phyloP scores from a whole-genome alignment of 495 filamentous ascomycete species.

The Cercophora scortea region DNA sequence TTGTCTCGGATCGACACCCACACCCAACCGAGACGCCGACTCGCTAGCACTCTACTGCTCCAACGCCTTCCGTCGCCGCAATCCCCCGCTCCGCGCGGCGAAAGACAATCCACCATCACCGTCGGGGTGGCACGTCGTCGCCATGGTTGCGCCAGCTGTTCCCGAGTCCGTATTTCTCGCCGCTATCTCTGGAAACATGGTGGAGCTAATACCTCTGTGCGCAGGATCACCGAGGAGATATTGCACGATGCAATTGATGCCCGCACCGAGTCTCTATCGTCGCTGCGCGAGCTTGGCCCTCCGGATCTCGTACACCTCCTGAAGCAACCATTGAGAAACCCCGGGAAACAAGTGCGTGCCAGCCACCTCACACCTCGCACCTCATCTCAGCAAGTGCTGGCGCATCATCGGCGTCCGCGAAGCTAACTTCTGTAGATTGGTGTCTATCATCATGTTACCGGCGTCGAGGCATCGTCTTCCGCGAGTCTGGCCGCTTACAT shows the following conservation, averaged over 20 bases:
- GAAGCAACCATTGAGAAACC: constrained; percentile 66
- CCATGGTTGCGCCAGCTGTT: constrained; percentile 83
- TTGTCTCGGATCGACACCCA: too few relatives aligned
- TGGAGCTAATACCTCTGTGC: constrained; percentile 13
- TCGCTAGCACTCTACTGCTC: too few relatives aligned
- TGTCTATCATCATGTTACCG: constrained; percentile 97
- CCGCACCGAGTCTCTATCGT: constrained; percentile 76
- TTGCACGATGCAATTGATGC: constrained; percentile 81
- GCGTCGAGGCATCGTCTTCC: constrained; percentile 93
- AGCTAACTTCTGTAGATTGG: constrained; percentile 54
- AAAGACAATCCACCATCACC: not conserved
- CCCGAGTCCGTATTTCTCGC: constrained; percentile 61
- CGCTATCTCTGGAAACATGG: not conserved
- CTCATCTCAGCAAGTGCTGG: not conserved
- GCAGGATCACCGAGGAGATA: constrained; percentile 84
- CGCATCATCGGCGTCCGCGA: too few relatives aligned
- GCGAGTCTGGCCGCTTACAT: constrained; percentile 96
- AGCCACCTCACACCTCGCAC: not conserved
- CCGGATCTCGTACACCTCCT: constrained; percentile 93
- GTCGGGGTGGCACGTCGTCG: constrained; percentile 19
- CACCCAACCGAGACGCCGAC: too few relatives aligned
- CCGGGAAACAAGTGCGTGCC: constrained; percentile 53
- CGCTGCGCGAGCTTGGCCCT: constrained; percentile 85
- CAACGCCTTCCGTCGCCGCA: not conserved
- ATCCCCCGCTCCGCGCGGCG: not conserved